Percentiles rank a stretch among this genome's conserved stretches.
phyloP scores from a whole-genome alignment of 2,329 filamentous ascomycete species.

The Trichoderma asperellum region DNA sequence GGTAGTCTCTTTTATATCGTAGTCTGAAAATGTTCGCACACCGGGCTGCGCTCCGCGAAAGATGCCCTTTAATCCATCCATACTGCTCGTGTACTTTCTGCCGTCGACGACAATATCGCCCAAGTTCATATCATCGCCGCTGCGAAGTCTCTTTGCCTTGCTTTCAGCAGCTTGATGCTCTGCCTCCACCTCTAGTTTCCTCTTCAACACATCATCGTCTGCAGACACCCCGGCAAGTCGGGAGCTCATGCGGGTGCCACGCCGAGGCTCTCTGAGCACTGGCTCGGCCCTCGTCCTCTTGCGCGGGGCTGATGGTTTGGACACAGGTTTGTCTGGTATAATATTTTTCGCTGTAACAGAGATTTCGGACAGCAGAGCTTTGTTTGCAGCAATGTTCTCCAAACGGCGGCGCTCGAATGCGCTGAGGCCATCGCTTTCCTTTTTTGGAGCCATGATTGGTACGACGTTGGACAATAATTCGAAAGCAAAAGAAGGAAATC shows the following conservation, averaged over 20 bases:
- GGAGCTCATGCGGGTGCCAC: conserved; percentile 61
- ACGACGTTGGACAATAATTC: background rate
- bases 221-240: conserved; percentile 60
- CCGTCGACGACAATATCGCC: conserved; percentile 80
- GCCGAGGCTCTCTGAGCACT: conserved; percentile 51
- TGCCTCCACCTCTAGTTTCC: conserved; percentile 56
- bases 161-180: conserved; percentile 48
- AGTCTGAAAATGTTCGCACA: conserved; percentile 81
- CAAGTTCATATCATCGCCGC: conserved; percentile 66
- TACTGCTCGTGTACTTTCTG: conserved; percentile 70
- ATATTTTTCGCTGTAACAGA: conserved; percentile 71
- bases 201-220: conserved; percentile 52
- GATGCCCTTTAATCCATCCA: conserved; percentile 65
- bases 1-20: conserved; percentile 78
- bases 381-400: conserved; percentile 85
- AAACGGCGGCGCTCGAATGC: conserved; percentile 84
- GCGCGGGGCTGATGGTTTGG: conserved; percentile 48
- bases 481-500: background rate
- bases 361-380: conserved; percentile 77
- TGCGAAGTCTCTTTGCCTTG: conserved; percentile 61
- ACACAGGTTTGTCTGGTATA: conserved; percentile 59
- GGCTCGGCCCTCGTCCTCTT: conserved; percentile 44
- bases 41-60: conserved; percentile 75
- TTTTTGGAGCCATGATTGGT: conserved; percentile 50
- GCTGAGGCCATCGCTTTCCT: conserved; percentile 60